Base-by-base conservation (phyloP, 2,329 filamentous ascomycete genomes). In the Fusarium sulawesiense region DNA sequence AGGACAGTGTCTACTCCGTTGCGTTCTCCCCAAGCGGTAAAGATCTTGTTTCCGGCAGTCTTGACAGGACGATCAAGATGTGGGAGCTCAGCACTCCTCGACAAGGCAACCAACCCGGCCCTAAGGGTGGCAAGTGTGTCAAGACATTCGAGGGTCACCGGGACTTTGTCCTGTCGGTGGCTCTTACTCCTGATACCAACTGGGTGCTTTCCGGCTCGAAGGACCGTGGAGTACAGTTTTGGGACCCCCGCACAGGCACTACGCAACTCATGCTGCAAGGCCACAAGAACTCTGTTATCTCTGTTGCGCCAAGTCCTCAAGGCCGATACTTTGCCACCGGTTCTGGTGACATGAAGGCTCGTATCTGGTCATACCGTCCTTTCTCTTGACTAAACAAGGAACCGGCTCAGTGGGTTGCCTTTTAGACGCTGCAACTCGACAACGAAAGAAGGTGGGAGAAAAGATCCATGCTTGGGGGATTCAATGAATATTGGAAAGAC, bases 51-150 rank as follows among this genome's bases (percentile, higher is more conserved):
- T 97, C 92, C 76, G 96, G 96, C 69, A 97, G 92, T 86, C 84
- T 98, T 74, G 96, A 99, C 80, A 97, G 97, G 86, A 98, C 95
- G 0, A 98, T 98, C 85, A 97, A 98, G 85, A 97, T 98, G 92
- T 99, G 96, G 94, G 94, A 98, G 84, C 87, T 99, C 53, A 91
- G 88, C 58, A 88, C 92, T 23, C 88, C 91, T 46, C 88, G 92
- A 73, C 88, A 90, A 75, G 87, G 90, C 63, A 86, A 89, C 48
- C 89, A 87, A 77, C 86, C 88, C 46, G 89, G 87, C 32, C 87
- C 91, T 11, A 97, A 96, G 84, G 92, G 92, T 37, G 95, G 96
- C 74, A 93, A 97, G 80, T 98, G 96, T 79, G 91, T 98, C 76
- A 93, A 94, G 84, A 98, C 95, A 2, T 99, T 98, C 76, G 96